Conservation (phyloP, 2,329 filamentous ascomycete species). For the Cladosporium sp. region DNA sequence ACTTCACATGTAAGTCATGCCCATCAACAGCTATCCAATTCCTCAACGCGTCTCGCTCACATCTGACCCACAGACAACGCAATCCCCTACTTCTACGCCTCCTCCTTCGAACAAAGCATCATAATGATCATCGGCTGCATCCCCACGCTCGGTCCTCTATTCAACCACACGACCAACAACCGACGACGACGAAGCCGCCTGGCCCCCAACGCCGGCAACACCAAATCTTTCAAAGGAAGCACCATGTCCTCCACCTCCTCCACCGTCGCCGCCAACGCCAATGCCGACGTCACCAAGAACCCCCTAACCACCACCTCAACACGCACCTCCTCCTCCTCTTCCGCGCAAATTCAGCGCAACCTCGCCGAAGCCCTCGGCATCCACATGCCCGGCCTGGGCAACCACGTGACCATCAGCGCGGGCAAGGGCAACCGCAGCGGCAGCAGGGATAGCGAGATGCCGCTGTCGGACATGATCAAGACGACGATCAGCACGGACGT, state of each 20-base stretch:
- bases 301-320: not conserved
- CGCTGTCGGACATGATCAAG: constrained; percentile 1
- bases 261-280: not conserved
- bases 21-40: no score
- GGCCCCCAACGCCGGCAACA: not conserved
- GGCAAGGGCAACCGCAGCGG: not conserved
- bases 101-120: constrained; percentile 11
- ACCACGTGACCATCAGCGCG: constrained; percentile 7
- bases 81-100: constrained; percentile 10
- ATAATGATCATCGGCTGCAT: constrained; percentile 7
- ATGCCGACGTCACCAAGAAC: not conserved
- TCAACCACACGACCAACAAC: not conserved
- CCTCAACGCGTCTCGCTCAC: no score
- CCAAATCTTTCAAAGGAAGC: not conserved
- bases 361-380: constrained; percentile 5
- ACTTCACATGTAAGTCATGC: constrained; percentile 12
- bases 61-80: constrained; percentile 6
- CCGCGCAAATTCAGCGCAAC: not conserved
- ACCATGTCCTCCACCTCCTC: not conserved
- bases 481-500: constrained; percentile 3
- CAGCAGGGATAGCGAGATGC: constrained; percentile 6
- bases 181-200: no score
- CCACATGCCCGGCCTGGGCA: constrained; percentile 10
- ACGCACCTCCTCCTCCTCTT: not conserved
- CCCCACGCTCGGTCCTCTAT: constrained; percentile 1